A percentile compares a stretch with the other conserved stretches of the same genome.
Evolutionary conservation across 2,329 filamentous ascomycete genomes (phyloP).

Genomic region (Pseudocercospora pini-densiflorae): DNA sequence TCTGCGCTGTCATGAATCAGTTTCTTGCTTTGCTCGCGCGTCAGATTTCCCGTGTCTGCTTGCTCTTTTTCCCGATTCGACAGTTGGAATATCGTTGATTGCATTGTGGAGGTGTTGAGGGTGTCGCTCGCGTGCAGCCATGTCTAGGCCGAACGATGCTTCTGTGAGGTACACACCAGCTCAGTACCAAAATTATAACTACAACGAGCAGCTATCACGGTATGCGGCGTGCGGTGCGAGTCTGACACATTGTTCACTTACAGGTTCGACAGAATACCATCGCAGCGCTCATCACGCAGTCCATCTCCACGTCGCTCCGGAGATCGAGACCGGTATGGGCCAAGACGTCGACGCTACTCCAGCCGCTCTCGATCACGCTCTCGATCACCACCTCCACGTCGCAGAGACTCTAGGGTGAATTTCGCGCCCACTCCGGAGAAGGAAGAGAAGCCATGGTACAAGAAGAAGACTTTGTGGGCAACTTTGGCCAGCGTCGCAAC

Average conservation of each 20-base stretch:
- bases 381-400: conserved; percentile 3
- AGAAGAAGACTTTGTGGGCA: conserved; percentile 32
- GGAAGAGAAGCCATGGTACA: conserved; percentile 27
- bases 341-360: background rate
- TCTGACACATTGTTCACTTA: background rate
- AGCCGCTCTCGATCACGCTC: conserved; percentile 1
- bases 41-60: background rate
- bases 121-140: background rate
- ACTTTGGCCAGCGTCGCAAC: conserved; percentile 25
- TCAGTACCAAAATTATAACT: conserved; percentile 1
- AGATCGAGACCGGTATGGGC: conserved; percentile 1
- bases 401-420: background rate
- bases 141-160: conserved; percentile 3
- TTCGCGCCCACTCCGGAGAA: background rate
- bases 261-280: conserved; percentile 6
- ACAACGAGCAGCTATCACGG: conserved; percentile 8
- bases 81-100: background rate
- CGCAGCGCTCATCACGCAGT: background rate
- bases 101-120: background rate
- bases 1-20: conserved; percentile 5
- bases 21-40: conserved; percentile 3
- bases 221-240: background rate
- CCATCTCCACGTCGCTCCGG: conserved; percentile 1
- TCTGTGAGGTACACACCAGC: conserved; percentile 6
- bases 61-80: background rate